These are phyloP conservation scores for Tagetes erecta DNA, from an alignment of 129 eudicot genomes.

Conservation along the genomic window DNA sequence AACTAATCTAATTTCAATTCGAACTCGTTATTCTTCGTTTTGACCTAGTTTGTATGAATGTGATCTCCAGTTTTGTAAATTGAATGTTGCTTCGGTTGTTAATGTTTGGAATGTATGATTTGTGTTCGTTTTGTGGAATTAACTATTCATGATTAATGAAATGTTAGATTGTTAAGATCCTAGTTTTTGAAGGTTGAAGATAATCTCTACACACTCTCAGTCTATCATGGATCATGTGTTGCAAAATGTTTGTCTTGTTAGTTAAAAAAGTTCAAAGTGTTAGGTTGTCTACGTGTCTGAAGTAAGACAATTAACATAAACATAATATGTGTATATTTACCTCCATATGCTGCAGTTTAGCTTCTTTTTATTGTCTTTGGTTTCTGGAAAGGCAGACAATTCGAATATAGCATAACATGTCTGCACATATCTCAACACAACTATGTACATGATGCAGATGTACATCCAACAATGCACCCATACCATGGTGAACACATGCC, in stretches of 20 bases:
- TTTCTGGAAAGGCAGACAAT: conserved; percentile 6
- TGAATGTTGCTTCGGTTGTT: conserved; percentile 18
- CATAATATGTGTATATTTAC: not conserved
- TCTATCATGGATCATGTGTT: conserved; percentile 6
- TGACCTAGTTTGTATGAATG: conserved; percentile 23
- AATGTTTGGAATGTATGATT: not conserved
- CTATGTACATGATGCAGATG: not conserved
- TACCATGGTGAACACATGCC: conserved; percentile 1
- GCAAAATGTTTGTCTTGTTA: conserved; percentile 8
- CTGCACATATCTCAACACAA: not conserved
- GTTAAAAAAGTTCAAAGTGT: not conserved
- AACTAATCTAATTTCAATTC: conserved; percentile 12
- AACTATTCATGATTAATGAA: not conserved
- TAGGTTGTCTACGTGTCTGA: not conserved
- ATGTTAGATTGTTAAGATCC: conserved; percentile 12
- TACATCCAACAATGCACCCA: not conserved
- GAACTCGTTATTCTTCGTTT: conserved; percentile 22
- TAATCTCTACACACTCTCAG: not conserved
- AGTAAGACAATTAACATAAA: not conserved
- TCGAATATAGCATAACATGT: not conserved
- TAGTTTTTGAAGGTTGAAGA: not conserved
- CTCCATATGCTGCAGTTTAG: conserved; percentile 1
- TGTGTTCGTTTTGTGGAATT: conserved; percentile 19
- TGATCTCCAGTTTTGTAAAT: not conserved
- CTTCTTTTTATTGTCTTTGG: not conserved